Evolutionary conservation across 1,284 basidiomycete species (phyloP), one percentile per base, ranked within the genome.

Genomic region (Mixia osmundae): DNA sequence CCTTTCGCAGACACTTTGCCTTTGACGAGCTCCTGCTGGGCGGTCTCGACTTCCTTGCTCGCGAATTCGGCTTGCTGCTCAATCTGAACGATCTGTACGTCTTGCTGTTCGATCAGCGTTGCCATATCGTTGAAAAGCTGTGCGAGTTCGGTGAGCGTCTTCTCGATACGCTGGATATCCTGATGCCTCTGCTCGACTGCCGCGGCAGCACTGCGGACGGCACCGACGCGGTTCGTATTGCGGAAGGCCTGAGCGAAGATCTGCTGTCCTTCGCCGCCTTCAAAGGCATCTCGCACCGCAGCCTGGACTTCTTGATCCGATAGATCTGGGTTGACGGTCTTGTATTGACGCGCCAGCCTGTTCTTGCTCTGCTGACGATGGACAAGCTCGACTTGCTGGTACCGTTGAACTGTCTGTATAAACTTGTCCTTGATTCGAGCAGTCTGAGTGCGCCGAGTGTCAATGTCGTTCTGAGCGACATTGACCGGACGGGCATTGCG

Each of bases 281-380:
- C 61, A 18, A 79, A 68, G 8, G 79, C 71, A 12, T 72, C 68
- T 33, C 65, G 59, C 35, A 94, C 63, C n/a, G n/a, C n/a, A n/a
- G n/a, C n/a, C n/a, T n/a, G n/a, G n/a, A n/a, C n/a, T 55, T 94
- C 83, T 39, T 79, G 72, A 3, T 68, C 66, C n/a, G 77, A 74
- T 3, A 85, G 79, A 50, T 80, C 70, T 5, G 82, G 82, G 59
- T 91, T 89, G 37, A 87, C 80, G 73, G 97, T 94, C 59, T 74
- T 80, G 64, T 76, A 87, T 60, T 97, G 91, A 43, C 89, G 69
- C 61, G 89, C 87, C 61, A 89, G 71, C 33, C 85, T 68, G 54
- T 82, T 76, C 58, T 82, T 83, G 59, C 89, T 83, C 61, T 79
- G 85, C 47, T 74, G 66, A 34, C 89, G 73, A 57, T 79, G 79